phyloP scores from a whole-genome alignment of 768 basidiomycete genomes.

The Leccinum subgranulosum region DNA sequence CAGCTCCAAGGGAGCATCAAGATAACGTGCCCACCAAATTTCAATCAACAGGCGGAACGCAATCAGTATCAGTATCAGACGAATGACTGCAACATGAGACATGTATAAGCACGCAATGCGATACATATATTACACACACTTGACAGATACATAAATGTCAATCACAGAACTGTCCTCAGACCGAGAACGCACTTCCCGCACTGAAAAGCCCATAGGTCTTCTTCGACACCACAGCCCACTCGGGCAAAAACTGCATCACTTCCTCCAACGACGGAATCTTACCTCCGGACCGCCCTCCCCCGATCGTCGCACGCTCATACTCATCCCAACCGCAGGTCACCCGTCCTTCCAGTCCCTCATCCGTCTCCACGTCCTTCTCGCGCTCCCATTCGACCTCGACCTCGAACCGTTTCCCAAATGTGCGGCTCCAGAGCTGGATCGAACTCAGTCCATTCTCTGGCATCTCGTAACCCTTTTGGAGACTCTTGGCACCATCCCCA shows the following conservation, averaged over 20 bases:
- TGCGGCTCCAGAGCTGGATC: constrained; percentile 58
- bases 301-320: constrained; percentile 54
- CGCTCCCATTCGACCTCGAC: constrained; percentile 52
- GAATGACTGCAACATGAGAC: too few relatives aligned
- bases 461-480: constrained; percentile 43
- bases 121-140: too few relatives aligned
- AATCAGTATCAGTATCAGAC: too few relatives aligned
- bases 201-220: constrained; percentile 56
- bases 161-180: constrained; percentile 12
- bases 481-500: constrained; percentile 31
- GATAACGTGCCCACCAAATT: too few relatives aligned
- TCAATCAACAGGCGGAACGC: too few relatives aligned
- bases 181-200: constrained; percentile 29
- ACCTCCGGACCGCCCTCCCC: constrained; percentile 36
- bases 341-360: constrained; percentile 35
- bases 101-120: too few relatives aligned
- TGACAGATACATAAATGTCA: too few relatives aligned
- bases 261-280: constrained; percentile 73
- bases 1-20: too few relatives aligned
- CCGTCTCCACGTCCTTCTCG: constrained; percentile 7
- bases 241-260: constrained; percentile 57
- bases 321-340: constrained; percentile 69
- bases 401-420: constrained; percentile 51
- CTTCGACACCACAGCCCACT: constrained; percentile 66
- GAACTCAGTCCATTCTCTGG: constrained; percentile 35